A percentile compares a stretch with the other conserved stretches of the same genome.
Evolutionary conservation across 2,329 filamentous ascomycete species (phyloP).

Genomic region (Colletotrichum horii): DNA sequence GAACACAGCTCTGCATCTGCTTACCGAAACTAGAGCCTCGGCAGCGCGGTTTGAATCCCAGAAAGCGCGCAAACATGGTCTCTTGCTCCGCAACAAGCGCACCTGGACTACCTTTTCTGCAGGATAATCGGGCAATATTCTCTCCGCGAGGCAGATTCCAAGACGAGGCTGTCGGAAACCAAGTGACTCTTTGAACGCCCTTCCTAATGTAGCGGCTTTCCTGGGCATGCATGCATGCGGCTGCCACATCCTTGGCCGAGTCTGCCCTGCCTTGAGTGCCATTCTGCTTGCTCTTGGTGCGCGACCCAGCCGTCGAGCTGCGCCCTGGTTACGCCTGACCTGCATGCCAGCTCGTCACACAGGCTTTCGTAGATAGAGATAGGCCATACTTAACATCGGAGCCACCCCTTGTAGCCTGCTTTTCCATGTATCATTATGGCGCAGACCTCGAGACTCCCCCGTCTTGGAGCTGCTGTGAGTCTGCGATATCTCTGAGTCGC

Average conservation of each 20-base stretch:
- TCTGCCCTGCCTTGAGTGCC: not conserved
- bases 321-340: not conserved
- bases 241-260: not conserved
- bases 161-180: conserved; percentile 3
- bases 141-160: conserved; percentile 1
- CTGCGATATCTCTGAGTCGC: not conserved
- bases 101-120: not conserved
- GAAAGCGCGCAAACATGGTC: not conserved
- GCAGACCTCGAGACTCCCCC: not conserved
- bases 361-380: not conserved
- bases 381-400: conserved; percentile 2
- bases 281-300: not conserved
- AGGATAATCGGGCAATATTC: not conserved
- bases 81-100: not conserved
- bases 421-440: not conserved
- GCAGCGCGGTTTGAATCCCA: not conserved
- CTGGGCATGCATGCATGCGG: conserved; percentile 11
- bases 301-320: not conserved
- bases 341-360: conserved; percentile 8
- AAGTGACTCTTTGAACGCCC: not conserved
- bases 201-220: not conserved
- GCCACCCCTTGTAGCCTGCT: not conserved
- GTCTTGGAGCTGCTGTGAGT: not conserved
- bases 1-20: not conserved
- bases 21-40: conserved; percentile 4